phyloP scores from a whole-genome alignment of 1,284 basidiomycete species.

The Exobasidium rhododendri region DNA sequence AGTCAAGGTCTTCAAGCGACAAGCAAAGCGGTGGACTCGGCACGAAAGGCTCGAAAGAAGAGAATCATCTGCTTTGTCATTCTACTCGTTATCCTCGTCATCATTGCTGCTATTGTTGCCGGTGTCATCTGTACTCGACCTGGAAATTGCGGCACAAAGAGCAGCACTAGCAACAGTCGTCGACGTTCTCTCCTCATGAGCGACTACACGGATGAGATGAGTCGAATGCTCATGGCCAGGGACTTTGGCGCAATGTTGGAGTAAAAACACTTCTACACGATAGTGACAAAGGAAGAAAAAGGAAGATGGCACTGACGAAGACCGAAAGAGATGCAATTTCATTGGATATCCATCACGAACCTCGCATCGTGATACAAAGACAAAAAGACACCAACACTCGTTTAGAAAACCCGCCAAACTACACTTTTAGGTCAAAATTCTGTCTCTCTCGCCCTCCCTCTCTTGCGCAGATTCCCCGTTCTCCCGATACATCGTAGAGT shows the following conservation, averaged over 20 bases:
- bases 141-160: conserved; percentile 15
- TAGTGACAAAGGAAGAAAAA: too few relatives aligned
- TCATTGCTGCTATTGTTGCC: conserved; percentile 37
- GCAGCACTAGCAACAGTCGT: not conserved
- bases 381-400: too few relatives aligned
- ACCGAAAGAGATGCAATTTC: too few relatives aligned
- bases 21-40: conserved; percentile 69
- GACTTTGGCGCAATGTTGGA: not conserved
- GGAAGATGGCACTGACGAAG: too few relatives aligned
- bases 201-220: not conserved
- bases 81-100: conserved; percentile 38
- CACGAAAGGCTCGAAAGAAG: conserved; percentile 72
- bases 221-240: not conserved
- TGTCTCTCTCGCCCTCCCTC: too few relatives aligned
- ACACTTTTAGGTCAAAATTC: too few relatives aligned
- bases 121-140: conserved; percentile 34
- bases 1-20: conserved; percentile 59
- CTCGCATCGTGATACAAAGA: too few relatives aligned
- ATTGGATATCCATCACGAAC: too few relatives aligned
- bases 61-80: conserved; percentile 53
- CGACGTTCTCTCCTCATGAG: not conserved
- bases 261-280: too few relatives aligned
- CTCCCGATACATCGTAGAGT: too few relatives aligned
- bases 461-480: too few relatives aligned
- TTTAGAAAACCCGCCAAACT: too few relatives aligned